Evolutionary conservation across 2,329 filamentous ascomycete genomes (phyloP), one percentile per base, ranked within the genome.

Genomic region (Colletotrichum sp.): DNA sequence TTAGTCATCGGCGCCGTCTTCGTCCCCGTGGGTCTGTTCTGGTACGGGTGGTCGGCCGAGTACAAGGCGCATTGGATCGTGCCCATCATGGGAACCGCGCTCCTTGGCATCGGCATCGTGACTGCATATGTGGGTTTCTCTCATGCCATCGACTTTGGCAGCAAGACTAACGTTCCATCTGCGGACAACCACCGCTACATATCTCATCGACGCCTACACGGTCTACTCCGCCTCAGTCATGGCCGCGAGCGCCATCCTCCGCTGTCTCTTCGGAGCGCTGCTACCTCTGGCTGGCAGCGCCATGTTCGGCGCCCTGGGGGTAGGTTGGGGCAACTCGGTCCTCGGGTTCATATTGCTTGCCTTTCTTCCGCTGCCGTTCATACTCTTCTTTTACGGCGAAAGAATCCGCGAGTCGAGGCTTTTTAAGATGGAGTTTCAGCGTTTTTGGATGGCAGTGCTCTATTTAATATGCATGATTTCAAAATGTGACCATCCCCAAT

Each of bases 171-270:
- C 2, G 27, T 25, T 27, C 2, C 25, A 2, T 12, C 2, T 7
- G 52, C 52, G 68, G 70, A 48, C 34, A 16, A 60, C 72, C 15
- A 70, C 5, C 57, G 27, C 57, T 55, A 91, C 88, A 78, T 91
- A 91, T 72, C 83, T 91, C 16, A 87, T 90, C 68, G 90, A 91
- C 79, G 83, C 85, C 3, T 91, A 90, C 77, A 87, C 90, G 61
- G 83, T 87, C 72, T 91, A 92, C 77, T 90, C 92, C 2, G 93
- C 93, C 22, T 89, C 88, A 5, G 93, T 91, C 3, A 89, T 93
- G 12, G 93, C 93, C 0, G 92, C 92, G 3, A 93, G 89, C 78
- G 93, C 92, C 0, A 88, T 94, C 5, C 25, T 92, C 13, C 82
- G 90, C 34, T 80, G 79, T 15, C 79, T 90, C 0, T 83, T 90